phyloP scores from a whole-genome alignment of 192 early-diverging fungal species.

The Phycomyces nitens region DNA sequence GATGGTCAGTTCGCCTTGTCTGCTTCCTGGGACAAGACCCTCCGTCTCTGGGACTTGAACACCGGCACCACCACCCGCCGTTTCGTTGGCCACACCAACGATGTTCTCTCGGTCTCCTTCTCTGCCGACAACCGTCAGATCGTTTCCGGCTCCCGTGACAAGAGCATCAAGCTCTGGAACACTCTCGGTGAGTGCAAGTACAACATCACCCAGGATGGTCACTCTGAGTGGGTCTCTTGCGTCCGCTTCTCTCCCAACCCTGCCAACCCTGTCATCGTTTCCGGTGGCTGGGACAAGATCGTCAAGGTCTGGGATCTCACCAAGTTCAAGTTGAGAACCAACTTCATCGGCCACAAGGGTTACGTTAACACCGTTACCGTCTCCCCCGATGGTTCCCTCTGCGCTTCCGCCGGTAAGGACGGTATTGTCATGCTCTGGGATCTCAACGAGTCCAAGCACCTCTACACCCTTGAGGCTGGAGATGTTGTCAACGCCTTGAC shows the following conservation, averaged over 20 bases:
- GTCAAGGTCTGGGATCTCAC: conserved; percentile 99
- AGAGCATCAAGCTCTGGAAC: conserved; percentile 99
- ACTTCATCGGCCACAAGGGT: conserved; percentile 98
- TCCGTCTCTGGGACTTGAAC: conserved; percentile 98
- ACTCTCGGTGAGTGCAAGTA: conserved; percentile 99
- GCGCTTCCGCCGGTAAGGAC: conserved; percentile 99
- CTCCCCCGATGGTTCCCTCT: conserved; percentile 99
- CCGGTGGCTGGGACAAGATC: conserved; percentile 98
- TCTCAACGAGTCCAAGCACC: conserved; percentile 99
- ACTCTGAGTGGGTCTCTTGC: conserved; percentile 98
- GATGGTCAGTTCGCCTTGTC: conserved; percentile 99
- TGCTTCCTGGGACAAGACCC: conserved; percentile 99
- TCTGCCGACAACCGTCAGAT: conserved; percentile 99
- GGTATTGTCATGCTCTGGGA: conserved; percentile 99
- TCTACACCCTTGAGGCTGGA: conserved; percentile 97
- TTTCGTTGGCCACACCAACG: conserved; percentile 96
- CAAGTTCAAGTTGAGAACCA: conserved; percentile 98
- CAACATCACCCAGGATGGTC: conserved; percentile 94
- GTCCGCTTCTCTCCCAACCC: conserved; percentile 99
- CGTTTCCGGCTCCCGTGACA: conserved; percentile 97
- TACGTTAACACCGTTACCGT: conserved; percentile 98
- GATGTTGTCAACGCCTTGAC: conserved; percentile 94
- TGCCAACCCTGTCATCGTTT: conserved; percentile 95
- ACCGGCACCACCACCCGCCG: conserved; percentile 93
- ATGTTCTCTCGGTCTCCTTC: conserved; percentile 99